These are phyloP conservation scores for Penicillium capsulatum DNA, from an alignment of 2,329 filamentous ascomycete species.

Conservation along the genomic window DNA sequence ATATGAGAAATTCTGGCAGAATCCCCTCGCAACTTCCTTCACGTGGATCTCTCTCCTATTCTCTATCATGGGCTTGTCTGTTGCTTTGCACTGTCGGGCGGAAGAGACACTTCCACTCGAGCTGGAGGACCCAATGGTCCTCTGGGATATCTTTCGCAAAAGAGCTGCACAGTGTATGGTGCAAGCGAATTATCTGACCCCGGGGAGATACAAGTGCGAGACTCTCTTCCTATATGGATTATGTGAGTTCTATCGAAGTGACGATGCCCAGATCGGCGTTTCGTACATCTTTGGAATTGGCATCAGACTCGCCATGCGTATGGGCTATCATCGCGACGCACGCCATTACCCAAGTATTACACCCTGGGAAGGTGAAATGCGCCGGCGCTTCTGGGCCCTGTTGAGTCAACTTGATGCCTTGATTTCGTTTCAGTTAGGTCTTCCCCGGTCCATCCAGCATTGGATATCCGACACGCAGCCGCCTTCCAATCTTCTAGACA, in stretches of 20 bases:
- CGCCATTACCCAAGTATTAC: slow-evolving; percentile 52
- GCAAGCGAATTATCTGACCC: slow-evolving; percentile 32
- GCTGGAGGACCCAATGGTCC: slow-evolving; percentile 12
- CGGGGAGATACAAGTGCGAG: slow-evolving; percentile 33
- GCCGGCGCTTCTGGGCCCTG: slow-evolving; percentile 41
- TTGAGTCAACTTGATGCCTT: slow-evolving; percentile 56
- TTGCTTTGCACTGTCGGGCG: slow-evolving; percentile 24
- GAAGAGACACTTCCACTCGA: slow-evolving; percentile 23
- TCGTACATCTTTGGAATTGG: slow-evolving; percentile 54
- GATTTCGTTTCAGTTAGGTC: slow-evolving; percentile 60
- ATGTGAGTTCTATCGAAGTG: slow-evolving; percentile 29
- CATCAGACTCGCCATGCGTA: slow-evolving; percentile 57
- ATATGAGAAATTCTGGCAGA: slow-evolving; percentile 33
- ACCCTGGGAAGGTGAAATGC: slow-evolving; percentile 55
- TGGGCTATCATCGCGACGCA: slow-evolving; percentile 59
- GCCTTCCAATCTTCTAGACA: slow-evolving; percentile 59
- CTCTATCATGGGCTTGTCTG: slow-evolving; percentile 25
- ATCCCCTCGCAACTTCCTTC: slow-evolving; percentile 25
- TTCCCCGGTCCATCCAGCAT: slow-evolving; percentile 58
- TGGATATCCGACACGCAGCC: slow-evolving; percentile 57
- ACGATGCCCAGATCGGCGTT: slow-evolving; percentile 47
- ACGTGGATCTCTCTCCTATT: slow-evolving; percentile 33
- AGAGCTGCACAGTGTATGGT: slow-evolving; percentile 31
- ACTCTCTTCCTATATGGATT: slow-evolving; percentile 30
- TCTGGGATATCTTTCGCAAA: slow-evolving; percentile 49